phyloP scores from a whole-genome alignment of 306 rosid species.

The Alnus glutinosa region DNA sequence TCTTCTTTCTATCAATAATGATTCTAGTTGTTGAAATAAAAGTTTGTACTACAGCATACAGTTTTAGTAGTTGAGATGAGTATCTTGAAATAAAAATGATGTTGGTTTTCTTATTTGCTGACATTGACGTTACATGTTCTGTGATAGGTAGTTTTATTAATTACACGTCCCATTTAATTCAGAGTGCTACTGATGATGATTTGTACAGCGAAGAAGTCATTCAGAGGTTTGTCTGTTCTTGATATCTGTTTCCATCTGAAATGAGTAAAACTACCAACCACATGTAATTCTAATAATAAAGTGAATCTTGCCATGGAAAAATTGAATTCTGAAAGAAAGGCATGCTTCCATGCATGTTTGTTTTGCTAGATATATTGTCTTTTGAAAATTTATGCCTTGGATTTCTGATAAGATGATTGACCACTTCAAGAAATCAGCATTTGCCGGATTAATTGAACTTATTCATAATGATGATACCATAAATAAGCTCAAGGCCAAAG shows the following conservation, averaged over 20 bases:
- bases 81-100: neutral
- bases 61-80: neutral
- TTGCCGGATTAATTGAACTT: neutral
- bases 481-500: too few relatives aligned
- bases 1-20: neutral
- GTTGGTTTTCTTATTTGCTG: neutral
- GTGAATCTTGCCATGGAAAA: too few relatives aligned
- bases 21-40: neutral
- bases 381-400: neutral
- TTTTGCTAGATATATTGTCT: neutral
- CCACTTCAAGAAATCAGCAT: neutral
- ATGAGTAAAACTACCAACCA: too few relatives aligned
- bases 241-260: too few relatives aligned
- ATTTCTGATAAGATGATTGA: neutral
- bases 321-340: too few relatives aligned
- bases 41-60: neutral
- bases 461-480: neutral
- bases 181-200: neutral
- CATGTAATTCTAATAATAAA: too few relatives aligned
- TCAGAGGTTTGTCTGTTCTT: neutral
- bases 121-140: slow-evolving; percentile 16
- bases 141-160: slow-evolving; percentile 9
- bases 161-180: slow-evolving; percentile 3
- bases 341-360: neutral
- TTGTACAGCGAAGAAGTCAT: neutral